Evolutionary conservation across 73 alveolate genomes (phyloP).

Genomic region (Halteria grandinella): DNA sequence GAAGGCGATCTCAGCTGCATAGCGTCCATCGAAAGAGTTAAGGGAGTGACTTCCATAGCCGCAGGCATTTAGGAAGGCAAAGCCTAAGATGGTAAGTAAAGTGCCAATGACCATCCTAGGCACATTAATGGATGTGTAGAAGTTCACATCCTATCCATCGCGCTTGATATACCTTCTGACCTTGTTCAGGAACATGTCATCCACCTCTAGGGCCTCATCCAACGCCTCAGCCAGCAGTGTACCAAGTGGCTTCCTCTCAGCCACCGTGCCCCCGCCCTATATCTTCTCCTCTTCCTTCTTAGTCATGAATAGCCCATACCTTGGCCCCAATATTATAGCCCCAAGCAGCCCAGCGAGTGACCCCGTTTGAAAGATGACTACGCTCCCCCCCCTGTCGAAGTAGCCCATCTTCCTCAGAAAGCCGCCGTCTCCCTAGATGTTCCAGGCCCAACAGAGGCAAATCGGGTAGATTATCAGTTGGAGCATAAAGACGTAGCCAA

Average conservation of each 20-base stretch:
- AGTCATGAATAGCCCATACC: slow-evolving; percentile 44
- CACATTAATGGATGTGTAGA: slow-evolving; percentile 18
- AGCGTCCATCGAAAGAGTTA: slow-evolving; percentile 20
- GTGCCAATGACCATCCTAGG: slow-evolving; percentile 48
- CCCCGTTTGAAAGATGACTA: slow-evolving; percentile 31
- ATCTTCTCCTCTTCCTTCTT: slow-evolving; percentile 25
- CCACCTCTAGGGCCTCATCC: slow-evolving; percentile 50
- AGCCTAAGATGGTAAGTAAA: slow-evolving; percentile 10
- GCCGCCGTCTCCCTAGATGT: slow-evolving; percentile 41
- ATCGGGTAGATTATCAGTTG: slow-evolving; percentile 17
- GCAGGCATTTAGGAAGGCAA: slow-evolving; percentile 20
- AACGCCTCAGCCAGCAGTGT: slow-evolving; percentile 21
- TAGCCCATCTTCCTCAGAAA: slow-evolving; percentile 26
- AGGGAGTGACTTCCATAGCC: slow-evolving; percentile 38
- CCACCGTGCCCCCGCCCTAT: slow-evolving; percentile 46
- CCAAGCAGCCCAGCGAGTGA: slow-evolving; percentile 41
- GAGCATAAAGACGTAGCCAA: slow-evolving; percentile 7
- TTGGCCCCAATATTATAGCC: slow-evolving; percentile 29
- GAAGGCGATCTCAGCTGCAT: slow-evolving; percentile 43
- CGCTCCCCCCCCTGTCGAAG: slow-evolving; percentile 32
- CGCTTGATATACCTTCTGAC: slow-evolving; percentile 19
- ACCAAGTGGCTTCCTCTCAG: slow-evolving; percentile 25
- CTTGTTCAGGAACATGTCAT: slow-evolving; percentile 19
- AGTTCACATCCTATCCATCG: slow-evolving; percentile 35
- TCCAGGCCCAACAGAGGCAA: slow-evolving; percentile 46